Evolutionary conservation across 257 asterid genomes (phyloP), one percentile per base, ranked within the genome.

Genomic region (Solanum infundibuliforme): DNA sequence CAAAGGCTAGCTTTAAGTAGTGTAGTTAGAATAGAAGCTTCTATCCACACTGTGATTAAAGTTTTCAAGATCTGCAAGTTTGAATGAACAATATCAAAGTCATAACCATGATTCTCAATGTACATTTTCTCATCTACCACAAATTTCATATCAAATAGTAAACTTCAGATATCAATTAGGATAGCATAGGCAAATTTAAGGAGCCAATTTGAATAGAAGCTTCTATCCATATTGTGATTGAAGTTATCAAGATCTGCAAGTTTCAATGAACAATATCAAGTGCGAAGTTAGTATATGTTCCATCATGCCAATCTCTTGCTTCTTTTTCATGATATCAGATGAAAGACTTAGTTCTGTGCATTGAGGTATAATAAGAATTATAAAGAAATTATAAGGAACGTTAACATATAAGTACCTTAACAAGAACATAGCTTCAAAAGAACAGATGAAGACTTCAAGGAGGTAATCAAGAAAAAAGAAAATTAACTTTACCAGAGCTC

Each of bases 401-500:
- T 58, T 35, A 20, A 69, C 86, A 83, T 32, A 62, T 32, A 35
- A 23, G 76, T 12, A 79, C 60, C 36, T 69, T 77, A 62, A 60
- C 90, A 88, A 84, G 88, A 83, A 83, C 71, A 84, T 62, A 27
- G 46, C 31, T 34, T 16, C 86, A 79, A 79, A 43, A 81, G 85
- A 81, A 46, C 29, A 48, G 41, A 81, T 81, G 41, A 48, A 81
- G 69, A 48, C 29, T 72, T 72, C 86, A 83, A 34, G 68, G 55
- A 86, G 87, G 7, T 62, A 39, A 43, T 69, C 46, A 43, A 36
- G 21, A 18, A 87, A 83, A 52, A 38, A 35, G 29, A 35, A 36
- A 74, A 66, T 65, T 13, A 89, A 87, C 88, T 90, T 62, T 95
- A 97, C 99, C 99, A 97, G 91, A 87, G 99, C 99, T 92, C 99